Base-by-base conservation (phyloP, 768 basidiomycete genomes). In the Termitomyces titanicus region DNA sequence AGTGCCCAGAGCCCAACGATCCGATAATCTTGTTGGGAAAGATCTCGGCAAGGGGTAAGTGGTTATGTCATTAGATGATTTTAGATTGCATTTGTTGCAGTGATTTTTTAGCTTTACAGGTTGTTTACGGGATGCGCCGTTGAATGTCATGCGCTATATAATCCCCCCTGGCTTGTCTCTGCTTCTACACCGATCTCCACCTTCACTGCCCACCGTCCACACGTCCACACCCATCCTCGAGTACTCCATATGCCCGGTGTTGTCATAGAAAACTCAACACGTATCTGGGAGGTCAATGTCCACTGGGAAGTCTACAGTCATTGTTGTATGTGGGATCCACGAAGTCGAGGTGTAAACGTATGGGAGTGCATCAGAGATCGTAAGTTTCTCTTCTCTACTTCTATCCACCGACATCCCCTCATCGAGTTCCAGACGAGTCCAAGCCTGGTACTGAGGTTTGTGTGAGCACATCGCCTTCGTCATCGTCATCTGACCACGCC, bases 281-380 rank as follows among this genome's bases (percentile, higher is more conserved):
- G 82, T 53, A 82, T 87, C 37, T 89, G 86, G 86, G 86, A 88
- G 66, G 62, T 77, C 63, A 84, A 85, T 65, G 73, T 85, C 39
- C 73, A 83, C 67, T 89, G 87, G 87, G 62, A 76, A 22, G 59
- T 83, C 42, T 77, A 80, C 66, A 81, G 81, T 56, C 88, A 89
- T 64, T 89, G 88, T 67, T 83, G 83, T 52, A 76, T 85, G 13
- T 89, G 86, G 87, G 84, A 89, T 69, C 70, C 80, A 22, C 79
- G 77, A 68, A 76, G 81, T 50, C 79, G 81, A 38, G 82, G 84
- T 25, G 88, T 89, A 39, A 85, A 88, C 53, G 79, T 89, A 52
- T 89, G 86, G 86, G 86, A 89, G 63, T 89, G 88, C 65, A 73
- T 88, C 51, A 70, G 75, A 68, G 79, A 81, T 62, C 88, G 88